Evolutionary conservation across 2,329 filamentous ascomycete genomes (phyloP).

Genomic region (Sphaerulina populicola): DNA sequence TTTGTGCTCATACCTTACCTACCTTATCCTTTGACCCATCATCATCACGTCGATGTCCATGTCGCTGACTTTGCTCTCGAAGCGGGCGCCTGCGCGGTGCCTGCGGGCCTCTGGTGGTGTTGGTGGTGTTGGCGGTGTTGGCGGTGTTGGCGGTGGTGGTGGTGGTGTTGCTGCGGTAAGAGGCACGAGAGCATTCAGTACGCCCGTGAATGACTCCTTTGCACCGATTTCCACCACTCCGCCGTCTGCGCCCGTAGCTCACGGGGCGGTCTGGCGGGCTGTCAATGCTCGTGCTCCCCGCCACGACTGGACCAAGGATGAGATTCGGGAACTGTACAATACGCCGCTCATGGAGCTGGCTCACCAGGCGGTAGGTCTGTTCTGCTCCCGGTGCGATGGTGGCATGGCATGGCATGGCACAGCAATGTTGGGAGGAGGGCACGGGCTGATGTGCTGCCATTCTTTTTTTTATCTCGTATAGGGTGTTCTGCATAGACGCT

Average conservation of each 20-base stretch:
- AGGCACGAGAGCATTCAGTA: constrained; percentile 28
- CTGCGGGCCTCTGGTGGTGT: constrained; percentile 9
- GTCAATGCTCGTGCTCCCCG: constrained; percentile 54
- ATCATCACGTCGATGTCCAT: constrained; percentile 12
- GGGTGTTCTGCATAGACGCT: constrained; percentile 71
- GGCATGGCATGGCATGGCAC: not conserved
- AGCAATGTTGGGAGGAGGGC: not conserved
- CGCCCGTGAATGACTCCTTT: constrained; percentile 31
- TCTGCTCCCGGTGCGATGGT: not conserved
- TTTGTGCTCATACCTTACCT: too few species aligned
- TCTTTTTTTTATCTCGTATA: constrained; percentile 34
- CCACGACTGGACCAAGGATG: constrained; percentile 70
- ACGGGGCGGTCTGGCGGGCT: constrained; percentile 41
- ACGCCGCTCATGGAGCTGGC: constrained; percentile 67
- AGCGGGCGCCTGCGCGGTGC: constrained; percentile 20
- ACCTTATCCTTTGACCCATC: not conserved
- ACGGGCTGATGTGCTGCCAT: constrained; percentile 2
- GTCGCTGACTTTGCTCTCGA: constrained; percentile 24
- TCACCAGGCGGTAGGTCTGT: constrained; percentile 27
- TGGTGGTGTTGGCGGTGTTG: not conserved
- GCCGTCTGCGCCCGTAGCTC: constrained; percentile 23
- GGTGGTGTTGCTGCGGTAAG: not conserved
- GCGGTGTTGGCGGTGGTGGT: not conserved
- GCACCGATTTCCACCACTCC: constrained; percentile 23
- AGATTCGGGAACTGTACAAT: constrained; percentile 74